Conservation (phyloP, 495 filamentous ascomycete genomes). For the Penicillium canescens region DNA sequence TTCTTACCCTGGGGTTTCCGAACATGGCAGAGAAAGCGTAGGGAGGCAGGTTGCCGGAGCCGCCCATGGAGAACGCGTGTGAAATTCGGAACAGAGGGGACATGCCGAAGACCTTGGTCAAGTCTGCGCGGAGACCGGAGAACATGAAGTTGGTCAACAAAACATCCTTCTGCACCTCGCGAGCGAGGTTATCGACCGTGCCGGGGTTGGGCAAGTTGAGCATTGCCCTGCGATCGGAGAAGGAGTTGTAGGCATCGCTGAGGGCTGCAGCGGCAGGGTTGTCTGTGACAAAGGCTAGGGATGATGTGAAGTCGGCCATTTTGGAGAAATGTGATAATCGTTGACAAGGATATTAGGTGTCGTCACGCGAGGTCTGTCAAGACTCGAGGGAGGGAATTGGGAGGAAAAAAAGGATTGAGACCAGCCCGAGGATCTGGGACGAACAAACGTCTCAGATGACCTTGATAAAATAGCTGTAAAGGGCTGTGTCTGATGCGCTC, state of each 20-base stretch:
- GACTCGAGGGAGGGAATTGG: slow-evolving; percentile 15
- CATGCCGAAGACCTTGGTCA: slow-evolving; percentile 93
- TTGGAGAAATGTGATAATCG: slow-evolving; percentile 20
- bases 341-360: slow-evolving; percentile 21
- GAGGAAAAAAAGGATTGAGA: slow-evolving; percentile 31
- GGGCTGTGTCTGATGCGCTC: slow-evolving; percentile 27
- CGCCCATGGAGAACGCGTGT: slow-evolving; percentile 92
- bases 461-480: slow-evolving; percentile 8
- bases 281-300: slow-evolving; percentile 65
- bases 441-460: slow-evolving; percentile 24
- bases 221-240: slow-evolving; percentile 80
- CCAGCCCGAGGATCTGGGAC: slow-evolving; percentile 34
- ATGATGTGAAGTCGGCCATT: slow-evolving; percentile 50
- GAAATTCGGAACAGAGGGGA: slow-evolving; percentile 94
- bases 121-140: slow-evolving; percentile 87
- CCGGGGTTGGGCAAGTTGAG: slow-evolving; percentile 91
- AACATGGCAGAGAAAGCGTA: slow-evolving; percentile 94
- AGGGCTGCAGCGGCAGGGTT: slow-evolving; percentile 71
- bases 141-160: slow-evolving; percentile 95
- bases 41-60: slow-evolving; percentile 75
- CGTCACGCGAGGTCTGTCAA: slow-evolving; percentile 30
- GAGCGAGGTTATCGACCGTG: slow-evolving; percentile 83
- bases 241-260: slow-evolving; percentile 76
- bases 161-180: slow-evolving; percentile 93
- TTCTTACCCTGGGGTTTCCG: slow-evolving; percentile 83